These are phyloP conservation scores for Amphicarpaea edgeworthii DNA, from an alignment of 306 rosid species.

Conservation along the genomic window DNA sequence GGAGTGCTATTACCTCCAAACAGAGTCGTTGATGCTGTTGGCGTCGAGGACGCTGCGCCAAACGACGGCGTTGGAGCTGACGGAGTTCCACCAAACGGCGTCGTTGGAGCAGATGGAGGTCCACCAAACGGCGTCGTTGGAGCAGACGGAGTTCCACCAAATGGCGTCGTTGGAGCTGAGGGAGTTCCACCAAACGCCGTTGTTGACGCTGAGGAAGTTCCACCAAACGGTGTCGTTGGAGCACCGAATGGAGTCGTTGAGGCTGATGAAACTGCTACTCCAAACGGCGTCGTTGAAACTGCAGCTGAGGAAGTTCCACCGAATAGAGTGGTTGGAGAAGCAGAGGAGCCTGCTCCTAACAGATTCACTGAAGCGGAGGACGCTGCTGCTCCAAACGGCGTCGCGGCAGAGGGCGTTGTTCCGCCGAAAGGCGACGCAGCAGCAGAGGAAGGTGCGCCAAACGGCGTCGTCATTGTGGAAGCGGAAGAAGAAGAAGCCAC, in stretches of 20 bases:
- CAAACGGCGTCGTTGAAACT: constrained; percentile 20
- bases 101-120: not conserved
- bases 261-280: constrained; percentile 6
- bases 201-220: not conserved
- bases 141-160: constrained; percentile 18
- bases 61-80: constrained; percentile 40
- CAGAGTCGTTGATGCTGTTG: not conserved
- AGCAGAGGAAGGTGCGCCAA: constrained; percentile 17
- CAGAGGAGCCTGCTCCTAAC: not conserved
- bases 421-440: constrained; percentile 25
- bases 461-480: not conserved
- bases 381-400: not conserved
- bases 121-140: constrained; percentile 30
- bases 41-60: constrained; percentile 21
- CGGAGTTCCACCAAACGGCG: not conserved
- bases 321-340: not conserved
- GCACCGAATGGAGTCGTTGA: constrained; percentile 20
- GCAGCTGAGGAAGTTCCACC: not conserved
- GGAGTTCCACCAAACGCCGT: constrained; percentile 20
- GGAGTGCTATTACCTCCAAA: constrained; percentile 11
- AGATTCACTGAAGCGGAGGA: not conserved
- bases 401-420: not conserved
- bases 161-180: not conserved
- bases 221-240: constrained; percentile 21
- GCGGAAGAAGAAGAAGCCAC: constrained; percentile 9